Evolutionary conservation across 2,329 filamentous ascomycete genomes (phyloP).

Genomic region (Zymoseptoria crescenta): DNA sequence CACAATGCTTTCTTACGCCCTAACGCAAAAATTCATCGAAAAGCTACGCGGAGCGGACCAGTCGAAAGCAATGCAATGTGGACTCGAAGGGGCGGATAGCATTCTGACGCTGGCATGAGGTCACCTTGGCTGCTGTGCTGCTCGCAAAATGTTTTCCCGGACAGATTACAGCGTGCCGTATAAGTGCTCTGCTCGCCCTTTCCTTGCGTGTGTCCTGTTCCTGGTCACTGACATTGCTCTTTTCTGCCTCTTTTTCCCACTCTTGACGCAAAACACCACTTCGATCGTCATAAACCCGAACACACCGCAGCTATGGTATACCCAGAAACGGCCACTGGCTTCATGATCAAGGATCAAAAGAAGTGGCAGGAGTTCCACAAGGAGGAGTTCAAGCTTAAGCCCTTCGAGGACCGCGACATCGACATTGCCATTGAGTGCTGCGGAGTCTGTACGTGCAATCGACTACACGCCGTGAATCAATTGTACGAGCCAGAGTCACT

Average conservation of each 20-base stretch:
- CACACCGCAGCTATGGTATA: no score
- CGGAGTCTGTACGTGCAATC: conserved; percentile 43
- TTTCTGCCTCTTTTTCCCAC: neutral
- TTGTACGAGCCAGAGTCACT: neutral
- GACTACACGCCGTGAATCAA: conserved; percentile 21
- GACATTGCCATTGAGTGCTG: conserved; percentile 81
- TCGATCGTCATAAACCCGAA: no score
- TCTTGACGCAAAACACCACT: conserved; percentile 2
- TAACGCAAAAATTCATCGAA: neutral
- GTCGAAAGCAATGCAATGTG: neutral
- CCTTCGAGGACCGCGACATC: conserved; percentile 78
- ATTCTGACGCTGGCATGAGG: conserved; percentile 5
- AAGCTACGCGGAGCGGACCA: neutral
- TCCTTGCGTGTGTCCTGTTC: neutral
- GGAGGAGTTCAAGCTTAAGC: conserved; percentile 67
- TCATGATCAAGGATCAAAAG: conserved; percentile 48
- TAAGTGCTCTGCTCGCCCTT: neutral
- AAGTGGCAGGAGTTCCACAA: conserved; percentile 52
- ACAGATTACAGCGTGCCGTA: neutral
- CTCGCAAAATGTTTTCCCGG: neutral
- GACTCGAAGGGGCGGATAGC: neutral
- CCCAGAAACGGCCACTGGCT: conserved; percentile 45
- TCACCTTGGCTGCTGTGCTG: conserved; percentile 2
- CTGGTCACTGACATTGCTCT: neutral
- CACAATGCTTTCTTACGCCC: neutral